Conservation (phyloP, 2,329 filamentous ascomycete genomes). For the Aspergillus neoniger region DNA sequence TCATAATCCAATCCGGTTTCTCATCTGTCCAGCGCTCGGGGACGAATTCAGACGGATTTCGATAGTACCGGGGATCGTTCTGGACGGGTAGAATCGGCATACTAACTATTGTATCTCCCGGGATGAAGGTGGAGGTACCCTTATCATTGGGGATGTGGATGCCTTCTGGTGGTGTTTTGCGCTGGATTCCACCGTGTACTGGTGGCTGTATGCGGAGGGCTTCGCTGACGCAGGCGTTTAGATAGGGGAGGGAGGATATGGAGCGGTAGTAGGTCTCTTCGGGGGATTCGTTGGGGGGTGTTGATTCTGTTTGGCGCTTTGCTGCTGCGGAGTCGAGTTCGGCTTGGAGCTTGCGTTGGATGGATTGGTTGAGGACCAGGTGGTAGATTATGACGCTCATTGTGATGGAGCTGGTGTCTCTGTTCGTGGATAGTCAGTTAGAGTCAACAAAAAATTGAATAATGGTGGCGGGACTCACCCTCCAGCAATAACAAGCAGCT, state of each 20-base stretch:
- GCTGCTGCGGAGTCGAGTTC: background rate
- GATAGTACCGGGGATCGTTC: background rate
- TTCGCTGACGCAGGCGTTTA: background rate
- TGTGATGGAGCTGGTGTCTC: background rate
- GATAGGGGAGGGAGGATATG: slow-evolving; percentile 1
- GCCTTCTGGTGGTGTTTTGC: background rate
- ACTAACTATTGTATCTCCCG: background rate
- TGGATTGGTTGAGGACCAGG: background rate
- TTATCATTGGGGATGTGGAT: background rate
- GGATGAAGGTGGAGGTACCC: background rate
- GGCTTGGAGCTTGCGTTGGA: background rate
- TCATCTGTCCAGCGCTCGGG: slow-evolving; percentile 3
- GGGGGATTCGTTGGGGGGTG: background rate
- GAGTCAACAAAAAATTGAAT: background rate
- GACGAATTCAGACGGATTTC: background rate
- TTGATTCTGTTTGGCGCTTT: too few species aligned
- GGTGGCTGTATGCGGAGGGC: background rate
- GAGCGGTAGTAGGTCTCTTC: slow-evolving; percentile 1
- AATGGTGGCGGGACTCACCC: background rate
- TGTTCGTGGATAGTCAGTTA: background rate
- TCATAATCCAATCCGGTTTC: background rate
- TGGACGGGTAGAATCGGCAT: background rate
- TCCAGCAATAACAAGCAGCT: background rate
- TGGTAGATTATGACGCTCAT: background rate
- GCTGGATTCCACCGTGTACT: background rate